phyloP scores from a whole-genome alignment of 148 eudicot species.

The Rhododendron henanense region DNA sequence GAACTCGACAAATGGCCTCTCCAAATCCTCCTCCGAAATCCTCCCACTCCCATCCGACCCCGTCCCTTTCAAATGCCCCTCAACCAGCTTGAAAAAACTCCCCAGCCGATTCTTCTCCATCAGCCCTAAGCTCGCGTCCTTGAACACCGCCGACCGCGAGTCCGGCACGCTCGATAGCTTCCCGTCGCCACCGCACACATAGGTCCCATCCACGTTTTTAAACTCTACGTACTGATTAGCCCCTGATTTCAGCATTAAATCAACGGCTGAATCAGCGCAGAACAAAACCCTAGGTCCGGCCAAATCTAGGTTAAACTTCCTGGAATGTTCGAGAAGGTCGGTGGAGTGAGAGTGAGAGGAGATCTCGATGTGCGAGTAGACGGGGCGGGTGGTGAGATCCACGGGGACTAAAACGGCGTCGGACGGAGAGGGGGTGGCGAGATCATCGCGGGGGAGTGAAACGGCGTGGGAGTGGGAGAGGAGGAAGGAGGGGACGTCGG shows the following conservation, averaged over 20 bases:
- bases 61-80: constrained; percentile 37
- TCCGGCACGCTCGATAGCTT: constrained; percentile 59
- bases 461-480: constrained; percentile 4
- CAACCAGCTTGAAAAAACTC: constrained; percentile 63
- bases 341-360: constrained; percentile 25
- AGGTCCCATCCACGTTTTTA: constrained; percentile 57
- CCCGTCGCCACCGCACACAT: constrained; percentile 34
- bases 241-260: constrained; percentile 55
- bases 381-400: constrained; percentile 29
- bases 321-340: constrained; percentile 14
- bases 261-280: constrained; percentile 56
- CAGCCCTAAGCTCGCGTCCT: constrained; percentile 35
- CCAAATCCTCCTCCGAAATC: constrained; percentile 67
- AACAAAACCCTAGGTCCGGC: constrained; percentile 79
- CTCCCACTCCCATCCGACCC: constrained; percentile 12
- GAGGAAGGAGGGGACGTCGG: constrained; percentile 40
- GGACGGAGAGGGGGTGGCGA: constrained; percentile 2
- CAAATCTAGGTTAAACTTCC: constrained; percentile 49
- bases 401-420: constrained; percentile 10
- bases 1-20: constrained; percentile 59
- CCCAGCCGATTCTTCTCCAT: constrained; percentile 58
- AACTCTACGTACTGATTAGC: constrained; percentile 72
- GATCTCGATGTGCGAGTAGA: constrained; percentile 40
- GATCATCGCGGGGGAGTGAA: background rate
- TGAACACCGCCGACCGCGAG: constrained; percentile 64